Conservation (phyloP, 108 stramenopile genomes). For the Bacterosira constricta region DNA sequence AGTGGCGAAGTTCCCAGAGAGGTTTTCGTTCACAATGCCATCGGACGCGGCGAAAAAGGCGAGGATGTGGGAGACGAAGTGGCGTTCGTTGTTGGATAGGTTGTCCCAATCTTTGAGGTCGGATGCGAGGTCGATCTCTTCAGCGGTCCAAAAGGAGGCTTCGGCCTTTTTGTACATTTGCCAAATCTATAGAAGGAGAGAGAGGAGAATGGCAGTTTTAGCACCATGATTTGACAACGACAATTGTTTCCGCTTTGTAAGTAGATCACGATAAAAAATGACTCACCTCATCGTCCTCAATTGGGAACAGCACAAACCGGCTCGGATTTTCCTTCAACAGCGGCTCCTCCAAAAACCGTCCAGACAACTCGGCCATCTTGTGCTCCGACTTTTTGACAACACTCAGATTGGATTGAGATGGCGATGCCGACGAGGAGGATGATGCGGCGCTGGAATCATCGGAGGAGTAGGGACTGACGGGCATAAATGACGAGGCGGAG, state of each 20-base stretch:
- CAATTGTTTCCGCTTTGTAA: too few species aligned
- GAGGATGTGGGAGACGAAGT: conserved; percentile 97
- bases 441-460: too few species aligned
- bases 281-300: conserved; percentile 95
- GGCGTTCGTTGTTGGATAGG: conserved; percentile 93
- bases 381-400: too few species aligned
- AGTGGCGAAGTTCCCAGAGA: conserved; percentile 96
- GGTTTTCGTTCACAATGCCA: conserved; percentile 99
- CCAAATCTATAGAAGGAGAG: conserved; percentile 65
- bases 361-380: conserved; percentile 67
- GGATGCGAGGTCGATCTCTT: conserved; percentile 97
- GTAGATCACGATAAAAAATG: too few species aligned
- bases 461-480: too few species aligned
- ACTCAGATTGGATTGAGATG: too few species aligned
- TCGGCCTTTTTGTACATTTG: conserved; percentile 99
- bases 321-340: conserved; percentile 84
- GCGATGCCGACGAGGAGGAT: too few species aligned
- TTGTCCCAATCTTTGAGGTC: conserved; percentile 97
- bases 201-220: not conserved
- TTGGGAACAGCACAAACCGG: conserved; percentile 99
- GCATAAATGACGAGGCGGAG: too few species aligned
- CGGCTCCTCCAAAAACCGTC: conserved; percentile 58
- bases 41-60: conserved; percentile 99
- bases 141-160: conserved; percentile 99
- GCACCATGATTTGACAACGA: not conserved